Base-by-base conservation (phyloP, 768 basidiomycete species). In the Galerina marginata region DNA sequence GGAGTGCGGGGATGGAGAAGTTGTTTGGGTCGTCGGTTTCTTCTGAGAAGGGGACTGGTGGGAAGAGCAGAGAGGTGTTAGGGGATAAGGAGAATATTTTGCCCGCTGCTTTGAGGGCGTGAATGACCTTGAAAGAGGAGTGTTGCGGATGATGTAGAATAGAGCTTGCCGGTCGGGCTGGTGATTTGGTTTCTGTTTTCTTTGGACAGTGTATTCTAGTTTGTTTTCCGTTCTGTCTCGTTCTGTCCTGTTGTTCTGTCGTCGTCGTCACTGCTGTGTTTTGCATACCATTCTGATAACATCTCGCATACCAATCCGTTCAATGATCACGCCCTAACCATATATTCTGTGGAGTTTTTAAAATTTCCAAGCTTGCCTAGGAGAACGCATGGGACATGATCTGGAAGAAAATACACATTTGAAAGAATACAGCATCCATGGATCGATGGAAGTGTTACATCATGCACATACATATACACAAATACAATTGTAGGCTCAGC, bases 11-110 rank as follows among this genome's bases (percentile, higher is more conserved):
- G 20, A 44, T 60, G 29, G 65, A 57, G 43, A 65, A 70, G 56
- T 36, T 59, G 42, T 49, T 61, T 26, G 56, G 62, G 16, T 65
- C 59, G 54, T 48, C 7, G 29, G 29, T 33, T 33, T 33, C 29
- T 33, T 33, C 45, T 23, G 65, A 61, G 47, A 69, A 69, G 48
- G 67, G 59, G 5, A 63, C 51, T 15, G 58, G 56, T 63, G 63
- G 56, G 48, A 68, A 69, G 20, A 57, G 63, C 46, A 73, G 80
- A 57, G 82, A 76, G 36, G 73, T 84, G 49, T 73, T 85, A 50
- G 74, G 75, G 33, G 79, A 76, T 61, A 86, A 85, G 74, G 85
- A 86, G 71, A 86, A 87, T 70, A 65, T 81, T 64, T 61, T 71
- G 16, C 71, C 72, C 39, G 39, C 47, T 48, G 37, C 16, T 53